Conservation (phyloP, 805 yeast species). For the Lipomyces chichibuensis region DNA sequence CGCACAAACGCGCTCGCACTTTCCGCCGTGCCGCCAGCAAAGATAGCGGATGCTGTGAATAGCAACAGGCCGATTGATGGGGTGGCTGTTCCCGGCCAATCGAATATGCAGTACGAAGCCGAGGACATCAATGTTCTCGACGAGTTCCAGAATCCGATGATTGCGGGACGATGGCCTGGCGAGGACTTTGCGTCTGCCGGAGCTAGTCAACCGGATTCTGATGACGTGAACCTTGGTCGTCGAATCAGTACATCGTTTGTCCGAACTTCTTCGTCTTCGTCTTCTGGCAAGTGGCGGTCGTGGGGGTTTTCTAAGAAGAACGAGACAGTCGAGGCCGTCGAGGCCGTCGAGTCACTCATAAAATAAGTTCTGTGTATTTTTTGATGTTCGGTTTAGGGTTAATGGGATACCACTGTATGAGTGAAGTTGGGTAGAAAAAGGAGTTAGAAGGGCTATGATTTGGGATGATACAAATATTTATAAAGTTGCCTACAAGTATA, state of each 20-base stretch:
- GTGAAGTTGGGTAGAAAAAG: too few species aligned
- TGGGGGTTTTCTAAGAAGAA: background rate
- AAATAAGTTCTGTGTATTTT: background rate
- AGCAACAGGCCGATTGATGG: constrained; percentile 22
- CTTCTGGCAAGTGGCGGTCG: background rate
- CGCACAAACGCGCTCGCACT: constrained; percentile 19
- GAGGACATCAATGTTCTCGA: constrained; percentile 16
- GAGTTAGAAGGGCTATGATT: too few species aligned
- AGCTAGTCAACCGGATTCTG: background rate
- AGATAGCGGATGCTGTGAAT: constrained; percentile 14
- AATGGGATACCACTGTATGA: too few species aligned
- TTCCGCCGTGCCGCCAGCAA: constrained; percentile 20
- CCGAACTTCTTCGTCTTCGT: background rate
- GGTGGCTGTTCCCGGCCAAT: constrained; percentile 27
- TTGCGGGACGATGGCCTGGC: constrained; percentile 25
- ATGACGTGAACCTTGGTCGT: background rate
- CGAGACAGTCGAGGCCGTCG: background rate
- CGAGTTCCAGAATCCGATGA: constrained; percentile 8
- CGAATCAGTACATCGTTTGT: background rate
- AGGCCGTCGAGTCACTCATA: background rate
- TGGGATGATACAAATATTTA: too few species aligned
- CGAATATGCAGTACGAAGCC: constrained; percentile 24
- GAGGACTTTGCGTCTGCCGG: constrained; percentile 17
- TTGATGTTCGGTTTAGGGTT: background rate
- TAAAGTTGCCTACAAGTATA: too few species aligned